These are phyloP conservation scores for Starmerella stigmatis DNA, from an alignment of 805 yeast genomes.

Conservation along the genomic window DNA sequence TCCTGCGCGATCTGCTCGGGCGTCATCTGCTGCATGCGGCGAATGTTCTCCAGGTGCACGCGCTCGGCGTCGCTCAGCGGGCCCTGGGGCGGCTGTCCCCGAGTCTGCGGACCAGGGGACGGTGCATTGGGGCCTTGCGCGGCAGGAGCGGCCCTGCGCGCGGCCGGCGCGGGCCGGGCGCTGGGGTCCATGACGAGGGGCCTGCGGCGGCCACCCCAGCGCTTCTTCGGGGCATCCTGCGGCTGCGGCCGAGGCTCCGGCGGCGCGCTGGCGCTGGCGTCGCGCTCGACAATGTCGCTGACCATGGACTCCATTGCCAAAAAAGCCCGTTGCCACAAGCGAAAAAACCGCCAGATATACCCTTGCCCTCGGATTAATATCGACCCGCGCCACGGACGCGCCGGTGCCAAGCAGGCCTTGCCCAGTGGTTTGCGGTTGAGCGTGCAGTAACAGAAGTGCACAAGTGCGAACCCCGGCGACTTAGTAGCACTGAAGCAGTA, in stretches of 20 bases:
- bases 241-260: slow-evolving; percentile 17
- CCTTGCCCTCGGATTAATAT: too few relatives aligned
- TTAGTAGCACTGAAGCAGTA: too few relatives aligned
- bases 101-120: too few relatives aligned
- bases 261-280: slow-evolving; percentile 8
- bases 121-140: too few relatives aligned
- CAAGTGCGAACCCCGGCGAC: too few relatives aligned
- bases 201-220: slow-evolving; percentile 15
- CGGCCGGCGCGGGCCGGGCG: slow-evolving; percentile 6
- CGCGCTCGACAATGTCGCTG: slow-evolving; percentile 25
- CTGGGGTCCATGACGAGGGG: slow-evolving; percentile 16
- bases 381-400: too few relatives aligned
- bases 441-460: too few relatives aligned
- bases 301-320: slow-evolving; percentile 9
- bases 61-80: slow-evolving; percentile 50
- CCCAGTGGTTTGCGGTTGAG: too few relatives aligned
- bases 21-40: slow-evolving; percentile 50
- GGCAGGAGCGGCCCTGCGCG: too few relatives aligned
- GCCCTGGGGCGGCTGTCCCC: too few relatives aligned
- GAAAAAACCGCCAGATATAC: background rate
- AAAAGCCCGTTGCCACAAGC: too few relatives aligned
- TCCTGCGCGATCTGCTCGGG: slow-evolving; percentile 55
- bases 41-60: slow-evolving; percentile 67
- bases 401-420: too few relatives aligned
- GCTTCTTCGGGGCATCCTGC: background rate